Conservation (phyloP, 179 eudicot genomes). For the Actinidia arguta region DNA sequence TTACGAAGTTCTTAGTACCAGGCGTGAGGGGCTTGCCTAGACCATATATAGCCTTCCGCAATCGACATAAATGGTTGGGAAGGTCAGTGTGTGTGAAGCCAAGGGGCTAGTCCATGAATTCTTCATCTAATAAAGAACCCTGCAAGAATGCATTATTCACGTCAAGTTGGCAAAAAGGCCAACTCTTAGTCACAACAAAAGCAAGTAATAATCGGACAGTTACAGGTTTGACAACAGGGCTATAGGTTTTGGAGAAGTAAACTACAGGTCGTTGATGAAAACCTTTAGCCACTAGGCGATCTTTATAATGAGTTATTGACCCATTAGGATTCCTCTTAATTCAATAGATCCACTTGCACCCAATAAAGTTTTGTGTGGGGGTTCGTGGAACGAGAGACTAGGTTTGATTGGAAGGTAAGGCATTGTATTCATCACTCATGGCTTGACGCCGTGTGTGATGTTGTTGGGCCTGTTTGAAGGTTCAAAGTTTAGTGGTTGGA, state of each 20-base stretch:
- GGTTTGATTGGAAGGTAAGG: neutral
- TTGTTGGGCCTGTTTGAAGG: no score
- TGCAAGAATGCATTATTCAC: neutral
- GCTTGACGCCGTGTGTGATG: no score
- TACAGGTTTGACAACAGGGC: neutral
- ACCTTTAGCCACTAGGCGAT: neutral
- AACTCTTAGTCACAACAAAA: neutral
- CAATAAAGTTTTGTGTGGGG: neutral
- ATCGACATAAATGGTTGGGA: neutral
- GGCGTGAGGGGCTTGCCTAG: neutral
- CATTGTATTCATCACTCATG: no score
- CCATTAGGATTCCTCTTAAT: neutral
- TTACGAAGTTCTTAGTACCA: neutral
- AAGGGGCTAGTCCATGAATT: neutral
- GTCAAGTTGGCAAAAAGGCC: neutral
- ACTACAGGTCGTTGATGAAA: neutral
- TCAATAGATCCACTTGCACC: neutral
- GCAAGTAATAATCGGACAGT: neutral
- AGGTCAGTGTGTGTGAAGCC: neutral
- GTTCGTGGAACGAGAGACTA: neutral
- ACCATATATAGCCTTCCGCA: neutral
- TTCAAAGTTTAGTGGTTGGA: no score
- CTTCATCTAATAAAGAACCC: neutral
- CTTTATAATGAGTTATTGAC: neutral
- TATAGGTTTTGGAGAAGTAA: neutral